Evolutionary conservation across 768 basidiomycete genomes (phyloP).

Genomic region (Melanogaster broomeanus): DNA sequence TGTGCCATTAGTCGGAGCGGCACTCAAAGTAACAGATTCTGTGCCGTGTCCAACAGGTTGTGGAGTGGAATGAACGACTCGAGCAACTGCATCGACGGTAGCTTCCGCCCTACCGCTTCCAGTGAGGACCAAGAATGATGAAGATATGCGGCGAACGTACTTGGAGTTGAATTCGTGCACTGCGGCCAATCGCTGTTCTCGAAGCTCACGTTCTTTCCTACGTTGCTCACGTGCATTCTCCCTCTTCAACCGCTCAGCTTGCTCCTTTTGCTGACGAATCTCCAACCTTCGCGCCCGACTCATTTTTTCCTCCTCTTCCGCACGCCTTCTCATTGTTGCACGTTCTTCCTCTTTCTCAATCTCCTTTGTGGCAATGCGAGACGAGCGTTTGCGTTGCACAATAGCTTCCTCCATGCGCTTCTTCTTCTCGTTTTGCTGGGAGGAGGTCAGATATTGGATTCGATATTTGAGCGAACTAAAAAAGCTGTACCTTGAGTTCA

Average conservation of each 20-base stretch:
- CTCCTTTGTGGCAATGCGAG: constrained; percentile 82
- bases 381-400: constrained; percentile 86
- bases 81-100: neutral
- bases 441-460: constrained; percentile 6
- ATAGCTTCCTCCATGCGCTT: constrained; percentile 71
- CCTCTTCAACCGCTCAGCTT: constrained; percentile 50
- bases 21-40: constrained; percentile 1
- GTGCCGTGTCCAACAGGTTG: constrained; percentile 5
- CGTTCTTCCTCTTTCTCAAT: constrained; percentile 75
- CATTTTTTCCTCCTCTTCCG: constrained; percentile 69
- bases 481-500: constrained; percentile 57
- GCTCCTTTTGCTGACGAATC: constrained; percentile 57
- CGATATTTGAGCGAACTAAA: neutral
- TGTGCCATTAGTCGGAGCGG: constrained; percentile 23
- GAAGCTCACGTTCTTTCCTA: constrained; percentile 35
- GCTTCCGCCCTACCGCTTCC: constrained; percentile 10
- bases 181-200: constrained; percentile 23
- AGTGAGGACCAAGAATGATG: constrained; percentile 13
- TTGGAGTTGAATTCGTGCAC: constrained; percentile 5
- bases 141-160: constrained; percentile 10
- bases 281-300: constrained; percentile 62
- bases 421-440: constrained; percentile 63
- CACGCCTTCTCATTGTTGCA: constrained; percentile 55
- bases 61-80: neutral
- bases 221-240: constrained; percentile 63